Evolutionary conservation across 108 stramenopile genomes (phyloP).

Genomic region (Skeletonema marinoi): DNA sequence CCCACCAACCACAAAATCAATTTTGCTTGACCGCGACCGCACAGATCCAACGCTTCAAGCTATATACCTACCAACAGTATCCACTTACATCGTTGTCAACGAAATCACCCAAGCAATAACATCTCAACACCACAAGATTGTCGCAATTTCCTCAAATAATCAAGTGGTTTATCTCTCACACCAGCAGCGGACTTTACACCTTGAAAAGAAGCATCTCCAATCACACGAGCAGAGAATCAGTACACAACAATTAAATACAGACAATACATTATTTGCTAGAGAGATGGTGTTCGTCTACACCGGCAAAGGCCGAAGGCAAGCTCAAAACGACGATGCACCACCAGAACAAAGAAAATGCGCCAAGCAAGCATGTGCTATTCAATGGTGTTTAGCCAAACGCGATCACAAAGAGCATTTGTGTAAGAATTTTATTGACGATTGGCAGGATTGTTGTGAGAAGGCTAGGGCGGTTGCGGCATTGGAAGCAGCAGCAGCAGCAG

Average conservation of each 20-base stretch:
- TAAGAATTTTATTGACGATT: constrained; percentile 58
- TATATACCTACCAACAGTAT: not conserved
- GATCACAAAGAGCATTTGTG: constrained; percentile 74
- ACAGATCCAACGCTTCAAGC: no score
- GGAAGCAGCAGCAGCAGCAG: not conserved
- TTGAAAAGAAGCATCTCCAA: no score
- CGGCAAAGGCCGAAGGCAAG: constrained; percentile 48
- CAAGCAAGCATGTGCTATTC: constrained; percentile 82
- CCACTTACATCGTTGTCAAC: not conserved
- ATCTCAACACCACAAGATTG: not conserved
- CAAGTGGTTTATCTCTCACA: not conserved
- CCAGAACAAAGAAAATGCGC: constrained; percentile 64
- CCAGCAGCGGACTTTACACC: no score
- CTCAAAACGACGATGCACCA: constrained; percentile 50
- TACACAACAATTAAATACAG: not conserved
- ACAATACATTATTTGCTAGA: not conserved
- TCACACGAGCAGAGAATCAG: not conserved
- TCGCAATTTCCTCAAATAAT: no score
- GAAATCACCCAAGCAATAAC: not conserved
- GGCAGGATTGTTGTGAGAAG: constrained; percentile 66
- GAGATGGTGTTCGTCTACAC: constrained; percentile 56
- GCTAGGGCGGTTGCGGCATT: constrained; percentile 13
- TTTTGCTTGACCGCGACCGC: no score
- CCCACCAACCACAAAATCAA: no score
- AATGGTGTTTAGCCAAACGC: constrained; percentile 76